Percentiles rank a stretch among this genome's conserved stretches.
phyloP scores from a whole-genome alignment of 2,329 filamentous ascomycete species.

The Colletotrichum siamense region DNA sequence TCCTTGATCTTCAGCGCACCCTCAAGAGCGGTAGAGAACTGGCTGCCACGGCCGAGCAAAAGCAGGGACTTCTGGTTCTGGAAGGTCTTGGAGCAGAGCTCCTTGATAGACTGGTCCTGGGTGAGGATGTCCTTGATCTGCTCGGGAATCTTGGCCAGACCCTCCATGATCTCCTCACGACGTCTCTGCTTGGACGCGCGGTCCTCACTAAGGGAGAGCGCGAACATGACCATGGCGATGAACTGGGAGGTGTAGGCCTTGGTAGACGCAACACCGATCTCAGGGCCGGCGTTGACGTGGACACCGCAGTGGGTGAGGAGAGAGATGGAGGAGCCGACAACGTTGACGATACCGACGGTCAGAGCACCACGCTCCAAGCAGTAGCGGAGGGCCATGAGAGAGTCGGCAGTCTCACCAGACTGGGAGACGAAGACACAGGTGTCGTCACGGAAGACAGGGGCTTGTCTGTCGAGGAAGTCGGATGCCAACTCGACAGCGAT shows the following conservation, averaged over 20 bases:
- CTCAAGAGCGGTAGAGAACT: slow-evolving; percentile 96
- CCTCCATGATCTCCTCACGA: slow-evolving; percentile 95
- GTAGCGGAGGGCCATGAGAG: slow-evolving; percentile 95
- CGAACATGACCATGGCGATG: slow-evolving; percentile 99
- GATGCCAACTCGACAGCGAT: slow-evolving; percentile 97
- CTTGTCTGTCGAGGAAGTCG: slow-evolving; percentile 95
- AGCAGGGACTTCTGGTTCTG: slow-evolving; percentile 97
- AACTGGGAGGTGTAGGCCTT: slow-evolving; percentile 99
- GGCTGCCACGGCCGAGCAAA: slow-evolving; percentile 90
- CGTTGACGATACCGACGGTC: slow-evolving; percentile 98
- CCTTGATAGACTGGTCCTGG: slow-evolving; percentile 92
- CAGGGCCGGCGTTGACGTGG: slow-evolving; percentile 97
- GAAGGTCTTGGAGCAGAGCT: slow-evolving; percentile 89
- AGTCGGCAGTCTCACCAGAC: slow-evolving; percentile 98
- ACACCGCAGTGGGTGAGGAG: slow-evolving; percentile 99
- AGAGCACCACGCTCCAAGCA: slow-evolving; percentile 96
- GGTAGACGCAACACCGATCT: slow-evolving; percentile 98
- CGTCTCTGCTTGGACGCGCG: slow-evolving; percentile 92
- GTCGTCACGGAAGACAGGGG: slow-evolving; percentile 98
- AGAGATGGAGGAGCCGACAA: slow-evolving; percentile 97
- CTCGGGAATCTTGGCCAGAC: slow-evolving; percentile 82
- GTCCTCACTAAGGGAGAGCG: slow-evolving; percentile 93
- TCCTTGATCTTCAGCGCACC: slow-evolving; percentile 99
- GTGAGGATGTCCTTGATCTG: slow-evolving; percentile 94
- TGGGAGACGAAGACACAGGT: slow-evolving; percentile 99